Evolutionary conservation across 371 early-diverging fungal genomes (phyloP), one percentile per base, ranked within the genome.

Genomic region (Parasitella parasitica): DNA sequence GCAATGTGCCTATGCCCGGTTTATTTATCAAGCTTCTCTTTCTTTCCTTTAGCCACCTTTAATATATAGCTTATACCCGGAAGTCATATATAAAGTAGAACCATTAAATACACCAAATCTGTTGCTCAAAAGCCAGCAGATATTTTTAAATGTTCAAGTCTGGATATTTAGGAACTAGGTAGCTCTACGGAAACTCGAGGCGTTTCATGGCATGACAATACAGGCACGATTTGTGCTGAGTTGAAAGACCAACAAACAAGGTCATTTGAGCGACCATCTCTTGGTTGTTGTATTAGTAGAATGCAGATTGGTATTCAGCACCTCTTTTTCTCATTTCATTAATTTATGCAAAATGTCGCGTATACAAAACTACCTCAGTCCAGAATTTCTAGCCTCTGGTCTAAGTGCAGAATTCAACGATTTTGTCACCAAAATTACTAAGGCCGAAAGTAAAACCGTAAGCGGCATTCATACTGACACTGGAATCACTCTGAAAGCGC

Each of bases 371-470:
- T 71, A 64, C 26, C 65, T 72, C 27, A 68, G 63, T 52, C 67
- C 80, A 8, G 76, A 76, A 64, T 76, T 76, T 48, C 38, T 80
- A 7, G 80, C 77, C 1, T 80, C 80, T 30, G 72, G 75, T 12
- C 36, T 49, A 4, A 73, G 73, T 53, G 37, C 57, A n/a, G 73
- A 73, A 35, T 68, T 77, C n/a, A 54, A 61, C 49, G 50, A 59
- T 6, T 80, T 80, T 53, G 53, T 80, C 18, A 69, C 66, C 26
- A 56, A 51, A 46, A 49, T 80, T 1, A 71, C 69, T 8, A 61
- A 71, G 41, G 60, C 73, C 7, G 72, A 70, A 37, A 76, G 73
- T 34, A 76, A 80, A 73, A 62, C 70, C 30, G 80, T 80, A 80
- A 63, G 38, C 28, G 13, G 16, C 0, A 6, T 12, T n/a, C 20